Conservation (phyloP, 441 rosid species). For the Croton laevigatus region DNA sequence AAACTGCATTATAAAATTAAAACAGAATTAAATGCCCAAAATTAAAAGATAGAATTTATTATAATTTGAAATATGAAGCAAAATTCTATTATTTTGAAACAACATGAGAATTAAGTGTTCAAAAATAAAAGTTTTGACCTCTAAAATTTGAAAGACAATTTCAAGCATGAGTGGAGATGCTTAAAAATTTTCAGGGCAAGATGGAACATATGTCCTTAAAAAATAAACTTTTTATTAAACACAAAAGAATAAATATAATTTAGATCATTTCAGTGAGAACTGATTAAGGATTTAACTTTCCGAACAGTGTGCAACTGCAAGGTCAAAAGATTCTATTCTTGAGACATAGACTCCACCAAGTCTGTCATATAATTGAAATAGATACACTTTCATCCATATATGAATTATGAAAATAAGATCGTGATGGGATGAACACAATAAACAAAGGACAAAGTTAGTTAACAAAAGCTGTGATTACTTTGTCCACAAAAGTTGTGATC, state of each 20-base stretch:
- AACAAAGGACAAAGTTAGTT: not conserved
- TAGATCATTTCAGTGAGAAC: not conserved
- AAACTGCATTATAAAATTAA: too few species aligned
- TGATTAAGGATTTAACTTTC: not conserved
- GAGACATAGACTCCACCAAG: not conserved
- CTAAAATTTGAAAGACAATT: too few species aligned
- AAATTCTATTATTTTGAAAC: too few species aligned
- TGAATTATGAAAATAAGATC: not conserved
- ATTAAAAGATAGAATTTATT: too few species aligned
- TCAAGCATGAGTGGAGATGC: too few species aligned
- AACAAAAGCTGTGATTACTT: not conserved
- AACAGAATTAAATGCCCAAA: too few species aligned
- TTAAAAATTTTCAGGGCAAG: too few species aligned
- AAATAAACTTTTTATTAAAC: not conserved
- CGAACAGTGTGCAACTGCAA: not conserved
- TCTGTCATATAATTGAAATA: not conserved
- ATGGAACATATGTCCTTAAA: not conserved
- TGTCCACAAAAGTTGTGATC: not conserved
- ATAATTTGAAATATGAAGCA: too few species aligned
- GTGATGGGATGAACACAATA: not conserved
- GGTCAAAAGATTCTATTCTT: constrained; percentile 2
- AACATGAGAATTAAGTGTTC: too few species aligned
- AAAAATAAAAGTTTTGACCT: too few species aligned
- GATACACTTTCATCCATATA: not conserved
- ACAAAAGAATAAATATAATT: not conserved